Evolutionary conservation across 345 rosid species (phyloP), one percentile per base, ranked within the genome.

Genomic region (Salix dunnii): DNA sequence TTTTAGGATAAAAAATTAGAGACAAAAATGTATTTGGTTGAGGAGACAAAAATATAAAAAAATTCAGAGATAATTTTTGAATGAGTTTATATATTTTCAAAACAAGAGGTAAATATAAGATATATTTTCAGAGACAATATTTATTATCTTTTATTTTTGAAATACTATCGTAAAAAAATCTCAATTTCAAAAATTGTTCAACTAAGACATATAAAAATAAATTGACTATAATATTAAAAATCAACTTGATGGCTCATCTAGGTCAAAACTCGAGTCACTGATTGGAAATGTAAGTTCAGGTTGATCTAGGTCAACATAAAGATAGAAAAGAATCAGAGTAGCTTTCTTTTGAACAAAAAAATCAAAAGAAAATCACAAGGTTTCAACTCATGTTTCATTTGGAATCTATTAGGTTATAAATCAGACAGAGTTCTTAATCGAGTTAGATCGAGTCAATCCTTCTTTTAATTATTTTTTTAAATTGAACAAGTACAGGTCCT

Each of bases 201-300:
- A 20, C 0, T 17, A 51, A 18, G 0, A 20, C 1, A 53, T 51
- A 0, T 7, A 53, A 21, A 0, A 1, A 53, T 53, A 53, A 53
- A 53, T 6, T 53, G 3, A 21, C 1, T 0, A 53, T 7, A 21
- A 6, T 21, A 20, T 20, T 21, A 2, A 21, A 53, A 53, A 2
- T 20, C 0, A 20, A 53, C 1, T 21, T 1, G 1, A 2, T 8
- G 0, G 3, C 21, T 0, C 0, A 20, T 1, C 0, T 2, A 17
- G 0, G 23, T 6, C 0, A 51, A 51, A 11, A 2, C 23, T 17
- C 0, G 3, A 0, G 11, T 6, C 1, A 20, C 20, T 1, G 2
- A 3, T 20, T 3, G 0, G 1, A 3, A 20, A 0, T 3, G 25
- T 7, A 3, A 21, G 21, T 0, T 0, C 2, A 0, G 4, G 0